These are phyloP conservation scores for Eutrema salsugineum DNA, from an alignment of 441 rosid genomes.

Conservation along the genomic window DNA sequence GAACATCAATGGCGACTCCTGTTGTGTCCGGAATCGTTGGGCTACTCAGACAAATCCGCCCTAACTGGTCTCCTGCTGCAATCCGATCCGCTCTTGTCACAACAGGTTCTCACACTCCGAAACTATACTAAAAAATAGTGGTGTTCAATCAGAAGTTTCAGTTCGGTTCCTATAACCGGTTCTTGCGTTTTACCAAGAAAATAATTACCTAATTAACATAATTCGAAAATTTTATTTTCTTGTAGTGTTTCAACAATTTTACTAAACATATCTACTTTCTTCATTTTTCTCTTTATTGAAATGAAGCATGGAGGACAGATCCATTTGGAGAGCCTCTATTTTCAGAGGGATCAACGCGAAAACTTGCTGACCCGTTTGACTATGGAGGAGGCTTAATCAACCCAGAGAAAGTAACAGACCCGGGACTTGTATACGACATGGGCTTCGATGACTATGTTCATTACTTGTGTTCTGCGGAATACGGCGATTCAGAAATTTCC, in stretches of 20 bases:
- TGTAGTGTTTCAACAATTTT: background rate
- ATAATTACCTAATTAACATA: background rate
- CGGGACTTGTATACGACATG: conserved; percentile 60
- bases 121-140: background rate
- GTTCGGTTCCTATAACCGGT: background rate
- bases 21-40: conserved; percentile 48
- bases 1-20: conserved; percentile 60
- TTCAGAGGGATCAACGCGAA: conserved; percentile 29
- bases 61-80: conserved; percentile 56
- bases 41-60: conserved; percentile 41
- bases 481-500: conserved; percentile 38
- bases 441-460: conserved; percentile 42
- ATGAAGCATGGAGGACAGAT: conserved; percentile 30
- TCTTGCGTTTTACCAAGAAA: background rate
- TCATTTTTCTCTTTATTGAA: background rate
- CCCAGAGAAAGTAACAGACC: conserved; percentile 48
- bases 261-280: background rate
- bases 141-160: background rate
- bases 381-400: conserved; percentile 62
- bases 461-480: conserved; percentile 63
- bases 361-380: conserved; percentile 56
- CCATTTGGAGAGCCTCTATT: conserved; percentile 28
- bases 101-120: conserved; percentile 34
- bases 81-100: conserved; percentile 61
- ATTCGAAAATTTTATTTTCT: too few species aligned